Percentiles rank a stretch among this genome's conserved stretches.
Conservation (phyloP, 768 basidiomycete species). For the Pulveroboletus sp. region DNA sequence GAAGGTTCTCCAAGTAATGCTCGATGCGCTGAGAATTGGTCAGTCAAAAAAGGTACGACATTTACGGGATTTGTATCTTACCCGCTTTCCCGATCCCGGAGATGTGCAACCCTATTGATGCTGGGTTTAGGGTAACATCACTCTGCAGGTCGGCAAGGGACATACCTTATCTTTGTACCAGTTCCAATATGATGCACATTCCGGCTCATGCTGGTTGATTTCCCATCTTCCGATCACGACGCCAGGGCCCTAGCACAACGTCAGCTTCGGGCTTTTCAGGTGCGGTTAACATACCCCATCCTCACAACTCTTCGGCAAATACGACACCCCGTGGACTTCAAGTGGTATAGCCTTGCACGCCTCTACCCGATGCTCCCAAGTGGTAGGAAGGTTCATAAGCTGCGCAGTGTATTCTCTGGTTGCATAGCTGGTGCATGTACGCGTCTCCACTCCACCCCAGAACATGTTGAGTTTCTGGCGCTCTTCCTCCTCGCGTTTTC, state of each 20-base stretch:
- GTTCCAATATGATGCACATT: constrained; percentile 26
- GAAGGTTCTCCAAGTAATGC: constrained; percentile 29
- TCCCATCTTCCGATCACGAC: constrained; percentile 25
- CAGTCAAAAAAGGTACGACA: neutral
- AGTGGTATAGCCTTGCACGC: constrained; percentile 26
- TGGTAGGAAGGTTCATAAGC: constrained; percentile 25
- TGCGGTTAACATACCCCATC: constrained; percentile 7
- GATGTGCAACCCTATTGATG: constrained; percentile 22
- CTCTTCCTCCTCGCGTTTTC: constrained; percentile 23
- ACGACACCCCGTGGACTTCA: constrained; percentile 19
- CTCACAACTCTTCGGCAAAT: constrained; percentile 21
- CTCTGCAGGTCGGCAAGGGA: neutral
- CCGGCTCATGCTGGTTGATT: constrained; percentile 26
- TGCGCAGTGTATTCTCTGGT: constrained; percentile 29
- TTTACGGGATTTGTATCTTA: neutral
- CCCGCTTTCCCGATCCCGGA: constrained; percentile 22
- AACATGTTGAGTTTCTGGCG: constrained; percentile 26
- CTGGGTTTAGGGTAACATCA: neutral
- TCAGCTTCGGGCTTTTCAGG: neutral
- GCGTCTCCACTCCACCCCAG: constrained; percentile 16
- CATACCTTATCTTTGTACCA: constrained; percentile 30
- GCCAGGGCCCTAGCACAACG: constrained; percentile 12
- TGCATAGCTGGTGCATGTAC: constrained; percentile 24
- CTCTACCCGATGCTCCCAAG: constrained; percentile 21
- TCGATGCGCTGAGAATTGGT: constrained; percentile 24